Percentiles rank a stretch among this genome's conserved stretches.
Evolutionary conservation across 225 moss, liverwort and hornwort genomes (phyloP).

Genomic region (Climacium dendroides): DNA sequence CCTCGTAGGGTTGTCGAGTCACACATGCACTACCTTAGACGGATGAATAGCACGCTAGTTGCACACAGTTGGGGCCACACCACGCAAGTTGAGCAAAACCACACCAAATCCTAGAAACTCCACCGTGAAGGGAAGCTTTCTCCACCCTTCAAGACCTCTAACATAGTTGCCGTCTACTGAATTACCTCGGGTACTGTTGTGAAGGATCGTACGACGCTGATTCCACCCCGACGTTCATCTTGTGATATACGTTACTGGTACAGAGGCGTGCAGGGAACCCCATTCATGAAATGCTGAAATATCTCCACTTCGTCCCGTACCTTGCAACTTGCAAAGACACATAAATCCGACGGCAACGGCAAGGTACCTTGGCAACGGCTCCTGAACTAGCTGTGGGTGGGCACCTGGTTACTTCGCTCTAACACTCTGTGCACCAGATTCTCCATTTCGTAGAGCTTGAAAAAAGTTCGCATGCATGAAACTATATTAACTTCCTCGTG

Average conservation of each 20-base stretch:
- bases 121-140: neutral
- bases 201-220: neutral
- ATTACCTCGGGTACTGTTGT: neutral
- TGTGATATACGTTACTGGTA: neutral
- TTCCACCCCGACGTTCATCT: neutral
- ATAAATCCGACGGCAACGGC: neutral
- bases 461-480: neutral
- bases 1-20: neutral
- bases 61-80: neutral
- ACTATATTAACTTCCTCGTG: neutral
- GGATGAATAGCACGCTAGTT: neutral
- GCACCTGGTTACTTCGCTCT: neutral
- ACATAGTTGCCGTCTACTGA: neutral
- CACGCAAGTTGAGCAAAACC: neutral
- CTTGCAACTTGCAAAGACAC: neutral
- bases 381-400: neutral
- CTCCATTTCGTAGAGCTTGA: neutral
- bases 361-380: neutral
- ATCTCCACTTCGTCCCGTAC: neutral
- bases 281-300: neutral
- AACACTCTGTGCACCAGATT: neutral
- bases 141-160: neutral
- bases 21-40: neutral
- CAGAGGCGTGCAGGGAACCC: neutral
- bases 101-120: neutral